Percentiles rank a stretch among this genome's conserved stretches.
Evolutionary conservation across 1,284 basidiomycete genomes (phyloP).

Genomic region (Ustilago cynodontis): DNA sequence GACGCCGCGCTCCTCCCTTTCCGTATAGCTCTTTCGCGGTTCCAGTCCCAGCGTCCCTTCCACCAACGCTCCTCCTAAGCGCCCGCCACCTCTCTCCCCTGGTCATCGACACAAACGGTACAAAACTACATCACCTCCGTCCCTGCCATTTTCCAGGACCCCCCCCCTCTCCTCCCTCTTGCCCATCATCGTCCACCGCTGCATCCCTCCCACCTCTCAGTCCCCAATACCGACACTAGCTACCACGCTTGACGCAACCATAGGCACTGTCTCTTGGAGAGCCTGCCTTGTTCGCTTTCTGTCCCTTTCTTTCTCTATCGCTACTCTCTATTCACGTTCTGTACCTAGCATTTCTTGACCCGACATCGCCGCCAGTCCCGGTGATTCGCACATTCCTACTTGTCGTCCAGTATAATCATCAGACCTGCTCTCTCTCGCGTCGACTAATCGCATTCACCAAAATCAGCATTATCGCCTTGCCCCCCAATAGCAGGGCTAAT

Average conservation of each 20-base stretch:
- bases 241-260: neutral
- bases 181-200: neutral
- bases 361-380: neutral
- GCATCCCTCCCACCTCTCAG: neutral
- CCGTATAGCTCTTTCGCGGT: neutral
- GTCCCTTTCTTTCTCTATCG: neutral
- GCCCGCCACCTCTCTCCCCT: neutral
- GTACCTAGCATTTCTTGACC: conserved; percentile 4
- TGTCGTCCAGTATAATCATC: conserved; percentile 11
- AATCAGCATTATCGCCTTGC: conserved; percentile 5
- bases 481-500: neutral
- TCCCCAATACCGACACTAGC: neutral
- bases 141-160: neutral
- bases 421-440: neutral
- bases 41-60: neutral
- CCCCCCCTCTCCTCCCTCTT: neutral
- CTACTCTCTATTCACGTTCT: neutral
- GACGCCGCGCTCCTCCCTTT: neutral
- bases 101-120: conserved; percentile 14
- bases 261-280: conserved; percentile 15
- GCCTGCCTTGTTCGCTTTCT: neutral
- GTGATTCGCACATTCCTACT: neutral
- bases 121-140: conserved; percentile 23
- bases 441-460: conserved; percentile 16
- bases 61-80: neutral